Evolutionary conservation across 257 asterid genomes (phyloP), one percentile per base, ranked within the genome.

Genomic region (Avicennia marina): DNA sequence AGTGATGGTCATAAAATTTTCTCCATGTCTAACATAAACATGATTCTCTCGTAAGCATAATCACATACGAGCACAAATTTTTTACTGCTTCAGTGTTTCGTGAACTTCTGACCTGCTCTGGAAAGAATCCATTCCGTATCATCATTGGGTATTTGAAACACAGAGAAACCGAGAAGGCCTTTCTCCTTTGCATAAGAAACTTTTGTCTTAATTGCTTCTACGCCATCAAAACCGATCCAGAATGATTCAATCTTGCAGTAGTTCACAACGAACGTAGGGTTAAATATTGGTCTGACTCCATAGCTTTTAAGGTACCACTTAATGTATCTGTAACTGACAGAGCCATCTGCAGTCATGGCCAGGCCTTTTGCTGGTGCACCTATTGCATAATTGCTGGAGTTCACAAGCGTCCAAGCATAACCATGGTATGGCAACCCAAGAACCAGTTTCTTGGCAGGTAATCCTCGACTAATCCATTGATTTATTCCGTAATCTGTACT

Each of bases 391-490:
- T 55, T 18, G 8, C 51, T 45, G 18, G 83, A 62, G 56, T 77
- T 54, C 34, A 17, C 58, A 3, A 77, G 75, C 4, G 71, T 70
- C 83, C 83, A 77, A 0, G 76, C 77, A 58, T 69, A 76, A 31
- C 82, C 82, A 53, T 76, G 71, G 69, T 52, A 76, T 11, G 79
- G 66, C 56, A 76, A 32, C 15, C 82, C 82, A 12, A 76, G 31
- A 13, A 73, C 76, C 13, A 72, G 46, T 61, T 72, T 69, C 45
- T 66, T 67, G 11, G 77, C 67, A 19, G 78, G 78, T 18, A 76
- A 45, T 34, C 82, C 79, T 22, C 51, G 45, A 26, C 15, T 65
- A 19, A 72, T 69, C 82, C 82, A 76, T 22, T 63, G 61, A 9
- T 57, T 69, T 44, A 74, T 25, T 39, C 73, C 80, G 48, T 58